These are phyloP conservation scores for Ascochyta fabae DNA, from an alignment of 2,329 filamentous ascomycete genomes.

Conservation along the genomic window DNA sequence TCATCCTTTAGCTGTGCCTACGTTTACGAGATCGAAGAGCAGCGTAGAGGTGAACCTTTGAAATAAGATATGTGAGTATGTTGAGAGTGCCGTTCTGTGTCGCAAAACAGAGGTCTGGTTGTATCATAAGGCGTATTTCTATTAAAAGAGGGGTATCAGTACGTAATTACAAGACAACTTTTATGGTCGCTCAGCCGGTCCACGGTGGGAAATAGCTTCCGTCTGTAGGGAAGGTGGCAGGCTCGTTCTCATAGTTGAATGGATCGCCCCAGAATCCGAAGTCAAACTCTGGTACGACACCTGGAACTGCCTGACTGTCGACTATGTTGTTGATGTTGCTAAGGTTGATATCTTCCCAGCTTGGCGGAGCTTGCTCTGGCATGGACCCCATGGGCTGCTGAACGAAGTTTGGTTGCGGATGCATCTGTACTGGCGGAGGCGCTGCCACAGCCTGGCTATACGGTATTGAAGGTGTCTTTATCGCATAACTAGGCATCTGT, in stretches of 20 bases:
- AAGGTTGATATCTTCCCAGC: conserved; percentile 45
- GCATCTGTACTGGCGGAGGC: conserved; percentile 10
- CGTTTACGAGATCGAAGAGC: no score
- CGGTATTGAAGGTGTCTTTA: conserved; percentile 11
- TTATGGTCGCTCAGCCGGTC: conserved; percentile 14
- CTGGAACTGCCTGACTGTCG: conserved; percentile 31
- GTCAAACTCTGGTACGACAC: conserved; percentile 45
- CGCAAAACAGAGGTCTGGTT: no score
- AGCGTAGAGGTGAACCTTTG: no score
- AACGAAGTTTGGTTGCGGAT: conserved; percentile 5
- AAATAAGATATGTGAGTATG: no score
- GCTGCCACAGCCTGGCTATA: conserved; percentile 11
- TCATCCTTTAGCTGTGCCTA: no score
- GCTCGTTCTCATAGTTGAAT: conserved; percentile 43
- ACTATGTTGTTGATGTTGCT: conserved; percentile 44
- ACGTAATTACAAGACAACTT: neutral
- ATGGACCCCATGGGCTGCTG: conserved; percentile 21
- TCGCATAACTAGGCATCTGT: conserved; percentile 24
- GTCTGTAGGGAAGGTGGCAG: conserved; percentile 26
- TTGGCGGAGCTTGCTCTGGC: conserved; percentile 23
- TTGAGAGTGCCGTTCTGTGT: no score
- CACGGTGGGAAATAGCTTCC: conserved; percentile 31
- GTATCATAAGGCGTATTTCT: no score
- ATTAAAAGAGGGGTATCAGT: conserved; percentile 10
- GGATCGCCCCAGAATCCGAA: conserved; percentile 50